A percentile compares a stretch with the other conserved stretches of the same genome.
phyloP scores from a whole-genome alignment of 1,139 yeast genomes.

The Sugiyamaella sp. region DNA sequence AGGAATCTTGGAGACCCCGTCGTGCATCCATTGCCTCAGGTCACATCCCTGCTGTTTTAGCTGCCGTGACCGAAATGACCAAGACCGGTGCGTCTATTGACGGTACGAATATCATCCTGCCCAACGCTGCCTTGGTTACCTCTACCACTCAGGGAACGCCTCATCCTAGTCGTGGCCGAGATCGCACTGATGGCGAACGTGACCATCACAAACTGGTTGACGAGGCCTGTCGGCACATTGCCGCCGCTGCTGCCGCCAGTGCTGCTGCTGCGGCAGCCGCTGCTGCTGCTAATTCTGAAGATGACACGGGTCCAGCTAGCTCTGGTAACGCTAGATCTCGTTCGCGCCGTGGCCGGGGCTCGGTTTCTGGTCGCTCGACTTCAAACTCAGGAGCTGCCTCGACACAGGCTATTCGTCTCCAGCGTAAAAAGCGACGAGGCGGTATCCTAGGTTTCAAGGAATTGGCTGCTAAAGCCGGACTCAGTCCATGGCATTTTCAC shows the following conservation, averaged over 20 bases:
- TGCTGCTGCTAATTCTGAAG: slow-evolving; percentile 32
- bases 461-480: slow-evolving; percentile 78
- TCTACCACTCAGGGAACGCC: slow-evolving; percentile 5
- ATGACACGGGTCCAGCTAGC: slow-evolving; percentile 27
- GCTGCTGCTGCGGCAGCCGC: slow-evolving; percentile 43
- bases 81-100: slow-evolving; percentile 14
- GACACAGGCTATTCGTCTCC: slow-evolving; percentile 30
- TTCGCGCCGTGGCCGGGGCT: not conserved
- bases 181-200: slow-evolving; percentile 33
- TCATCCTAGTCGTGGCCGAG: slow-evolving; percentile 17
- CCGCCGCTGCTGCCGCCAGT: slow-evolving; percentile 72
- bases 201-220: slow-evolving; percentile 75
- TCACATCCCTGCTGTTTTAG: slow-evolving; percentile 36
- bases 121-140: not conserved
- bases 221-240: slow-evolving; percentile 82
- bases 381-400: slow-evolving; percentile 8
- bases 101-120: slow-evolving; percentile 2
- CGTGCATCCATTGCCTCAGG: slow-evolving; percentile 40
- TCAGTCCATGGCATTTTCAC: slow-evolving; percentile 95
- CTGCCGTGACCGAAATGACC: slow-evolving; percentile 34
- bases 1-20: slow-evolving; percentile 34
- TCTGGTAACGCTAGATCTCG: slow-evolving; percentile 7
- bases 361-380: slow-evolving; percentile 1
- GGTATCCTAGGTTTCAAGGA: slow-evolving; percentile 90
- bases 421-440: slow-evolving; percentile 70